Conservation (phyloP, 768 basidiomycete genomes). For the Hortiboletus campestris region DNA sequence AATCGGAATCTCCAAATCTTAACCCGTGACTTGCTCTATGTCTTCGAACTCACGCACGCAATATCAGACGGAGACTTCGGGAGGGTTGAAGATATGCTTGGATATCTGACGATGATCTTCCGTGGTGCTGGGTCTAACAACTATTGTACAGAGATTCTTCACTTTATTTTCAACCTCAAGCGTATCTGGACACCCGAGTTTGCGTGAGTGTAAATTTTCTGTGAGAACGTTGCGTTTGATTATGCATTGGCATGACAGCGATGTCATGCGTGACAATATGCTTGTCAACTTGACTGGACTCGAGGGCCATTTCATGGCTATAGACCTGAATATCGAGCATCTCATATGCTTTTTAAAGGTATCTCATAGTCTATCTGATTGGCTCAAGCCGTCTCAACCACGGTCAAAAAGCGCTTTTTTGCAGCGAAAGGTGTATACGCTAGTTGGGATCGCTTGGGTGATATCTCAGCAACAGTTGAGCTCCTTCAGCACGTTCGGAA, state of each 20-base stretch:
- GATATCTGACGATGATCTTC: constrained; percentile 16
- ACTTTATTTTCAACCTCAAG: constrained; percentile 23
- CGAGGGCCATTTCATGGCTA: constrained; percentile 33
- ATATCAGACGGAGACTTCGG: constrained; percentile 34
- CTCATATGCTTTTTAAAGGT: constrained; percentile 35
- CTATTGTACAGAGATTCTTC: constrained; percentile 18
- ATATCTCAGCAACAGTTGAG: too few species aligned
- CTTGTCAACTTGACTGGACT: constrained; percentile 35
- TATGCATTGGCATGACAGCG: too few species aligned
- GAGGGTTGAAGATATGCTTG: constrained; percentile 28
- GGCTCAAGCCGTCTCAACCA: too few species aligned
- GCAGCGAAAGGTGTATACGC: too few species aligned
- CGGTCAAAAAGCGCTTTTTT: too few species aligned
- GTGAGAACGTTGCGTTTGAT: too few species aligned
- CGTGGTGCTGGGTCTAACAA: constrained; percentile 20
- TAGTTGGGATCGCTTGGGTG: too few species aligned
- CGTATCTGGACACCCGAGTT: constrained; percentile 28
- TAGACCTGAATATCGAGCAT: constrained; percentile 41
- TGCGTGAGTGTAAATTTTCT: too few species aligned
- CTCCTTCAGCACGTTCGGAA: too few species aligned
- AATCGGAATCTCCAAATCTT: too few species aligned
- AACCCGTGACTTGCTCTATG: constrained; percentile 29
- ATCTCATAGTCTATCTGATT: too few species aligned
- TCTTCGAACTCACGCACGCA: constrained; percentile 29
- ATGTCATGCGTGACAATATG: too few species aligned